Percentiles rank a stretch among this genome's conserved stretches.
These are phyloP conservation scores for Penicillium antarcticum DNA, from an alignment of 495 filamentous ascomycete genomes.

Conservation along the genomic window DNA sequence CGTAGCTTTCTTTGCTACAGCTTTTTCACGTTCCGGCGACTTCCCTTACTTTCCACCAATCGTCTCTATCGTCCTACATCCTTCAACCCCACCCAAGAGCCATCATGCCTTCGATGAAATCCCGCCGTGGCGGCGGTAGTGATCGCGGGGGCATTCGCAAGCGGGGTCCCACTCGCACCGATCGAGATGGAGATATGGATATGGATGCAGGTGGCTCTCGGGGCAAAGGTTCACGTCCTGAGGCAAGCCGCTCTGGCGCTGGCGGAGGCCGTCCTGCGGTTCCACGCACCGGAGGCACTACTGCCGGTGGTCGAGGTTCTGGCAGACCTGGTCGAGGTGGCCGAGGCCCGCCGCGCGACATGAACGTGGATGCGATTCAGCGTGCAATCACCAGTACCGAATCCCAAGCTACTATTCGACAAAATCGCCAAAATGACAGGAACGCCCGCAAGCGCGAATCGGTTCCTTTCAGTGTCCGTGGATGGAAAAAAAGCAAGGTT, in stretches of 20 bases:
- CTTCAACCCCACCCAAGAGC: background rate
- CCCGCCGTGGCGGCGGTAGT: constrained; percentile 26
- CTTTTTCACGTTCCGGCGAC: constrained; percentile 1
- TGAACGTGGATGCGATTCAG: constrained; percentile 35
- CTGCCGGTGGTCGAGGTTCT: constrained; percentile 8
- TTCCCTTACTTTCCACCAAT: background rate
- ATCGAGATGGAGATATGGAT: constrained; percentile 78
- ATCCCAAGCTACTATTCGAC: constrained; percentile 39
- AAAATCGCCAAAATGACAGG: constrained; percentile 30
- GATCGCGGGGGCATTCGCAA: constrained; percentile 72
- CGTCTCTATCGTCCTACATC: constrained; percentile 3
- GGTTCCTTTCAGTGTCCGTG: constrained; percentile 55
- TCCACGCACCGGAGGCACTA: background rate
- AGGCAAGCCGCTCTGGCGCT: constrained; percentile 5
- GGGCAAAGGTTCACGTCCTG: constrained; percentile 35
- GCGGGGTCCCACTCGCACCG: constrained; percentile 54
- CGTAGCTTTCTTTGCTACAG: constrained; percentile 15
- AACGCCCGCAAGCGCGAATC: constrained; percentile 11
- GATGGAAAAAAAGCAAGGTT: constrained; percentile 76
- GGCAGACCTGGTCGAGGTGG: constrained; percentile 24
- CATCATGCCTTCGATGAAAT: constrained; percentile 38
- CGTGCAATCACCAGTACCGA: constrained; percentile 38
- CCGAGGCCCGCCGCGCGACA: constrained; percentile 25
- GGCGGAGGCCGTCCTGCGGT: background rate
- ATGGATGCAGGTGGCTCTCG: constrained; percentile 59